Evolutionary conservation across 306 rosid genomes (phyloP).

Genomic region (Pterocarpus santalinus): DNA sequence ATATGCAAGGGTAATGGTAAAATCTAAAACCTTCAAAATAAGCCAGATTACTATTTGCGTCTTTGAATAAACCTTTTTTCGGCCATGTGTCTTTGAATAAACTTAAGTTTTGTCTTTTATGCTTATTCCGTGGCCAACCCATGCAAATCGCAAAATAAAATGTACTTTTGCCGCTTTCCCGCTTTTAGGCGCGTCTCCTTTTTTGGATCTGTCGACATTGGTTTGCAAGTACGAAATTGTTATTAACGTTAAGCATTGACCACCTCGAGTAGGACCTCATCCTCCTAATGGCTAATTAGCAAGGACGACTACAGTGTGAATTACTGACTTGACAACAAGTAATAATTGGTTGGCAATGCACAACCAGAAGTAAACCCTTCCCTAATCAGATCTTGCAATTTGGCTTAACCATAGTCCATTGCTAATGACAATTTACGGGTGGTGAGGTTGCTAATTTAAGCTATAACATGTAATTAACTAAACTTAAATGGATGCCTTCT

Average conservation of each 20-base stretch:
- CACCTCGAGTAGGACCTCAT: constrained; percentile 50
- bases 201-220: constrained; percentile 45
- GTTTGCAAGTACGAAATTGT: constrained; percentile 58
- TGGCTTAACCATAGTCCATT: constrained; percentile 25
- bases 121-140: constrained; percentile 27
- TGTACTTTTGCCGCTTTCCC: constrained; percentile 48
- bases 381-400: neutral
- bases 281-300: constrained; percentile 12
- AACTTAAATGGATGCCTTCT: neutral
- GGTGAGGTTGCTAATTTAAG: constrained; percentile 23
- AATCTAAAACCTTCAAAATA: neutral
- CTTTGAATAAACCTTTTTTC: too few species aligned
- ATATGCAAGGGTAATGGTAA: too few species aligned
- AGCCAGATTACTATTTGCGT: constrained; percentile 9
- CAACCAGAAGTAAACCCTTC: constrained; percentile 9
- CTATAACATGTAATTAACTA: neutral
- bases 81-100: neutral
- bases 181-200: constrained; percentile 57
- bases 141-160: constrained; percentile 52
- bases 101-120: constrained; percentile 45
- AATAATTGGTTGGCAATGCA: constrained; percentile 24
- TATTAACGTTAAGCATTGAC: constrained; percentile 58
- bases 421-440: neutral
- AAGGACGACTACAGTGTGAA: constrained; percentile 28
- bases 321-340: constrained; percentile 38